These are phyloP conservation scores for Lachnellula willkommii DNA, from an alignment of 2,329 filamentous ascomycete genomes.

Conservation along the genomic window DNA sequence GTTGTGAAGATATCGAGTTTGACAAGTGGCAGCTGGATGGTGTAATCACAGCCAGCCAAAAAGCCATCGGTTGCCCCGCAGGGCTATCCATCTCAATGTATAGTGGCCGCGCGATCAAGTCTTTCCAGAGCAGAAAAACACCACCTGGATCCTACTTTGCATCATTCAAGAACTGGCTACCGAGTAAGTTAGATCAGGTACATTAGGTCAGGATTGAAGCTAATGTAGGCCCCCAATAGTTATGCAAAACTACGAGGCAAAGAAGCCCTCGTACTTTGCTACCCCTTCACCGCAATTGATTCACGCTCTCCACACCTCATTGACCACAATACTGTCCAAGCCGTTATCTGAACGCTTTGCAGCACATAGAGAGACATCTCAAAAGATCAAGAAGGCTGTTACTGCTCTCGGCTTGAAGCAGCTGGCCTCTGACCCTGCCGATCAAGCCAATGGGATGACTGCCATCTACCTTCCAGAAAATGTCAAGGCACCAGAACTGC, in stretches of 20 bases:
- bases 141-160: slow-evolving; percentile 88
- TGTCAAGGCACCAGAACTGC: slow-evolving; percentile 71
- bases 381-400: slow-evolving; percentile 81
- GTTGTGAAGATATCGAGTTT: slow-evolving; percentile 91
- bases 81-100: slow-evolving; percentile 93
- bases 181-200: slow-evolving; percentile 53
- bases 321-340: slow-evolving; percentile 77
- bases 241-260: slow-evolving; percentile 98
- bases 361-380: slow-evolving; percentile 70
- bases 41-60: slow-evolving; percentile 91
- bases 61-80: slow-evolving; percentile 92
- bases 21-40: slow-evolving; percentile 92
- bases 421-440: slow-evolving; percentile 75
- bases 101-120: slow-evolving; percentile 79
- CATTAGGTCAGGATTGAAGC: neutral
- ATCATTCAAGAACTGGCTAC: slow-evolving; percentile 95
- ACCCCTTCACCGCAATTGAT: slow-evolving; percentile 93
- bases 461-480: slow-evolving; percentile 90
- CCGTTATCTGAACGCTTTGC: slow-evolving; percentile 80
- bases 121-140: slow-evolving; percentile 73
- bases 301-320: slow-evolving; percentile 82
- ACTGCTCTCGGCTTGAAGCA: slow-evolving; percentile 79
- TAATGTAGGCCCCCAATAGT: slow-evolving; percentile 46
- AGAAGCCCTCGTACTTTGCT: slow-evolving; percentile 96
- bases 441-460: slow-evolving; percentile 97